Evolutionary conservation across 1,284 basidiomycete species (phyloP), one percentile per base, ranked within the genome.

Genomic region (Agaricales sp.): DNA sequence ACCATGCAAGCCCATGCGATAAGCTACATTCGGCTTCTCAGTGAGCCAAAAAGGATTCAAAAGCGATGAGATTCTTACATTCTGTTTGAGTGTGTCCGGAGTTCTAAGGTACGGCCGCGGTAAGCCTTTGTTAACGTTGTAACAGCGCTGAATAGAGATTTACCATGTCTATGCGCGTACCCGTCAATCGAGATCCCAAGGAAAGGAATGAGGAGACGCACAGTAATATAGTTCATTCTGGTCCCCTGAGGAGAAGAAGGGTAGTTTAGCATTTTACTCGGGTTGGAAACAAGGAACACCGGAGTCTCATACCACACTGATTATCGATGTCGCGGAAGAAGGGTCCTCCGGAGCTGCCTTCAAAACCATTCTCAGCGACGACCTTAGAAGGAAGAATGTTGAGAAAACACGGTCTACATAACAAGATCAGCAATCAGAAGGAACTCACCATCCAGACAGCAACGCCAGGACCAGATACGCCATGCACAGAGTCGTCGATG

Each of bases 391-490:
- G 13, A 37, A 16, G 16, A 37, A 37, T 16, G 11, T 37, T 23
- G 44, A 14, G 6, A 18, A 45, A 45, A 8, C 20, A 45, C 21
- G 39, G 39, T 18, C 4, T 18, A 22, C 20, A 45, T 20, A 11
- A 6, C 39, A 30, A 6, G 11, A 18, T 22, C 16, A 43, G 39
- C 6, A 8, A 63, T 64, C 22, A n/a, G n/a, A n/a, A n/a, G n/a
- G 69, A 67, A 22, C 71, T 63, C 45, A 71, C 62, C 62, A 71
- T 69, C 30, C 49, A 70, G 0, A 58, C 64, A 38, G 61, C 67
- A 45, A 70, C 60, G 12, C 62, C 62, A 43, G 48, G 58, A 2
- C 69, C 69, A 38, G 62, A 67, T 6, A 68, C 67, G 14, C 67
- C 67, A 45, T 70, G 65, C 4, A 72, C 60, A 43, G 60, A 57